Evolutionary conservation across 768 basidiomycete species (phyloP).

Genomic region (Rhodotorula taiwanensis): DNA sequence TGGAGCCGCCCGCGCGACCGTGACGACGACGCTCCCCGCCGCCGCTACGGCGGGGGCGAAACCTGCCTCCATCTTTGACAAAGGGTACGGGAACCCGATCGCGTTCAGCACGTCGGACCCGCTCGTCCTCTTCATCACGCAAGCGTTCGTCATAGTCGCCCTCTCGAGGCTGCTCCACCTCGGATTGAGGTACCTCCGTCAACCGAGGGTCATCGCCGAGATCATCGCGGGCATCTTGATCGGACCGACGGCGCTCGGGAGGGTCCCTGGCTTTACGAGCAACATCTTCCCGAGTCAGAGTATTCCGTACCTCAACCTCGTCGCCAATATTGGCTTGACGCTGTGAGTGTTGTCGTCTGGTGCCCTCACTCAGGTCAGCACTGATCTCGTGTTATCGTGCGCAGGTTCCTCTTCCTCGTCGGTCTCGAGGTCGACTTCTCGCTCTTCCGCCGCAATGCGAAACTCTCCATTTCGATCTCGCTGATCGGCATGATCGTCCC

Average conservation of each 20-base stretch:
- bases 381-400: not conserved
- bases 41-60: not conserved
- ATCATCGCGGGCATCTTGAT: conserved; percentile 74
- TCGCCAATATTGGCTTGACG: conserved; percentile 58
- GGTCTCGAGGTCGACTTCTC: conserved; percentile 76
- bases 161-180: conserved; percentile 70
- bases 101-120: conserved; percentile 17
- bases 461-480: conserved; percentile 57
- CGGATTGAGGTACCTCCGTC: conserved; percentile 62
- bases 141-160: conserved; percentile 57
- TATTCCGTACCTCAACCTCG: conserved; percentile 59
- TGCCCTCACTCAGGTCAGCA: not conserved
- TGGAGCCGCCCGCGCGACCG: not conserved
- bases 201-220: conserved; percentile 72
- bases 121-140: conserved; percentile 31
- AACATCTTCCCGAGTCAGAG: conserved; percentile 73
- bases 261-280: conserved; percentile 69
- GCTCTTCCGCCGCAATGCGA: conserved; percentile 60
- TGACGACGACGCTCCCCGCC: conserved; percentile 11
- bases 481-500: conserved; percentile 66
- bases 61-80: conserved; percentile 29
- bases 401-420: conserved; percentile 43
- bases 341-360: conserved; percentile 54
- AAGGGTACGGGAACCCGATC: conserved; percentile 11
- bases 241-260: conserved; percentile 53